Percentiles rank a stretch among this genome's conserved stretches.
Conservation (phyloP, 805 yeast species). For the Candida stauntonica region DNA sequence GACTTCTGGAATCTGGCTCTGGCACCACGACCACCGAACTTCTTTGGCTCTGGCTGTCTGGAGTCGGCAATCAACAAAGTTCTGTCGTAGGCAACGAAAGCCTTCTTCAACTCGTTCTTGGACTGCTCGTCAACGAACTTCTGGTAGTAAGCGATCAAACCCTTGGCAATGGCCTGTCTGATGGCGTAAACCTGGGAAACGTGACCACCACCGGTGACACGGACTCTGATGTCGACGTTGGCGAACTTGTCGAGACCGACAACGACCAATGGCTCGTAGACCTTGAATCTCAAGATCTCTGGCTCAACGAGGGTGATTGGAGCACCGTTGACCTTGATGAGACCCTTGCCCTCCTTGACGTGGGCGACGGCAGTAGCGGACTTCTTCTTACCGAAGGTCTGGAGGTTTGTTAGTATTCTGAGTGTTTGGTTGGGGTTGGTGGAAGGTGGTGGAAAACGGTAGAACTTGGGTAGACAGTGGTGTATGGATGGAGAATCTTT, state of each 20-base stretch:
- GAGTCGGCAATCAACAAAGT: conserved; percentile 98
- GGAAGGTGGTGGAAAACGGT: background rate
- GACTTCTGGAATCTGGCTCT: conserved; percentile 99
- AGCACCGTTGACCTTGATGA: conserved; percentile 97
- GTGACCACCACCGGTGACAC: conserved; percentile 99
- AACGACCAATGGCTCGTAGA: conserved; percentile 97
- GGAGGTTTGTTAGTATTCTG: conserved; percentile 28
- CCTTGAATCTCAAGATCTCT: conserved; percentile 98
- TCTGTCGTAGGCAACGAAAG: conserved; percentile 97
- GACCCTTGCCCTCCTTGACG: conserved; percentile 99
- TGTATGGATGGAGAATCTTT: too few species aligned
- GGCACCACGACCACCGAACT: conserved; percentile 99
- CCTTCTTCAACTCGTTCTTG: conserved; percentile 98
- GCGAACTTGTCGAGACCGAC: conserved; percentile 99
- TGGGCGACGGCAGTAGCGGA: conserved; percentile 99
- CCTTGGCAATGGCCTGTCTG: conserved; percentile 99
- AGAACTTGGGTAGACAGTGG: too few species aligned
- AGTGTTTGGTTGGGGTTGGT: background rate
- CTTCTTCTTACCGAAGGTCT: conserved; percentile 99
- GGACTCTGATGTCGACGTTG: conserved; percentile 96
- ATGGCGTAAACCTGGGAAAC: conserved; percentile 99
- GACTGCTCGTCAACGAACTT: conserved; percentile 99
- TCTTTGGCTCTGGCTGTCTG: conserved; percentile 99
- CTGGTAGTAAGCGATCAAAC: conserved; percentile 99
- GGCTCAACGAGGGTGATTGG: conserved; percentile 99